Conservation (phyloP, 306 rosid species). For the Quercus parvula region DNA sequence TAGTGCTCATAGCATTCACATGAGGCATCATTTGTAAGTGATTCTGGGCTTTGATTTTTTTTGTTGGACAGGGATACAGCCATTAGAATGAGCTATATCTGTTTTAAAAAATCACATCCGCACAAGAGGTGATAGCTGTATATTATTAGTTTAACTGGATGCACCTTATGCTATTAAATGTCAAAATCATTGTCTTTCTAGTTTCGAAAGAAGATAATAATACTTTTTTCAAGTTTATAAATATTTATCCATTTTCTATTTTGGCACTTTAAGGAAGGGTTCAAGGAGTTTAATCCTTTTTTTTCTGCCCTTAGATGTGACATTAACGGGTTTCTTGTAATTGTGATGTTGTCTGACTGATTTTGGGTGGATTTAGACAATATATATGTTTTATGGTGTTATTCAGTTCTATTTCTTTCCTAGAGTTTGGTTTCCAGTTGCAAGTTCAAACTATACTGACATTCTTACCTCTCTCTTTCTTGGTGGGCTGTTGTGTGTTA, state of each 20-base stretch:
- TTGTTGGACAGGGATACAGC: neutral
- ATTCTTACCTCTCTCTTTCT: conserved; percentile 1
- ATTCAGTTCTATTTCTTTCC: neutral
- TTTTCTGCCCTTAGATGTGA: neutral
- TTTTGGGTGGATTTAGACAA: neutral
- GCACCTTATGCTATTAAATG: neutral
- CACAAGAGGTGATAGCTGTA: neutral
- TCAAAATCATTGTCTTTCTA: neutral
- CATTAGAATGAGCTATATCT: neutral
- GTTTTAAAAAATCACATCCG: neutral
- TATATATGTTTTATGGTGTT: neutral
- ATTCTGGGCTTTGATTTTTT: neutral
- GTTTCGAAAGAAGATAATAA: neutral
- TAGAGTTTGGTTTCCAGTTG: neutral
- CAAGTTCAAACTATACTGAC: neutral
- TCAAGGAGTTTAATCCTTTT: neutral
- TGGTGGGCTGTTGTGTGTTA: conserved; percentile 6
- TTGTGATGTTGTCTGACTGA: conserved; percentile 16
- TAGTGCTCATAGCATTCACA: neutral
- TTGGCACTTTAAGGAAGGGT: neutral
- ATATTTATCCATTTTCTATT: neutral
- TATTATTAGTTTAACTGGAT: neutral
- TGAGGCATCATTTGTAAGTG: neutral
- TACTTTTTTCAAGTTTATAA: neutral
- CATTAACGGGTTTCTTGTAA: neutral